Base-by-base conservation (phyloP, 495 filamentous ascomycete genomes). In the Daldinia caldariorum region DNA sequence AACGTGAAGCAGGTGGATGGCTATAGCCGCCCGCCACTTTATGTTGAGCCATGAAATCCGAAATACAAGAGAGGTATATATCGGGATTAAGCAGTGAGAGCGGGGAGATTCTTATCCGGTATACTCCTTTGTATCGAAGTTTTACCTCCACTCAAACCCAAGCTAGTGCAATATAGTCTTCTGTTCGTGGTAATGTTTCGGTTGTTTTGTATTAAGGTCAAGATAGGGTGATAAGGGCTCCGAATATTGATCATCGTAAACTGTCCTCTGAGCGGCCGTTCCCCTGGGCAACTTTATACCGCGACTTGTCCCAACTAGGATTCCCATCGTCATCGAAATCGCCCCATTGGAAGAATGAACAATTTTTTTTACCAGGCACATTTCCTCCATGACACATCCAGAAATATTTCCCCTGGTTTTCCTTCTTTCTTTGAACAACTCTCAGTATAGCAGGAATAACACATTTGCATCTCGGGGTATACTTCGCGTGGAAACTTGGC, bases 321-420 rank as follows among this genome's bases (percentile, higher is more conserved):
- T 91, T 86, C 34, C 94, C 94, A 78, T 96, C 90, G 29, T 94
- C 89, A 73, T 95, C 90, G 77, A 97, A 97, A 62, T 90, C 86
- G 1, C 91, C 94, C 94, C 94, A 98, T 63, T 91, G 84, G 69
- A 97, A 97, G 70, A 91, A 97, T 0, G 84, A 82, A 69, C 94
- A 97, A 7, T 88, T 87, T 60, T 92, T 85, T 74, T 91, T 90
- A 0, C 90, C 92, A 0, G 91, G 91, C 13, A 88, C 84, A 72
- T 89, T 92, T 3, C 90, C 89, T 6, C 87, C 88, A 79, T 94
- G 88, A 67, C 95, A 99, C 89, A 92, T 93, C 94, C 94, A 99
- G 83, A 97, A 94, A 76, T 97, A 97, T 59, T 86, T 84, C 0
- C 93, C 93, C 54, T 85, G 81, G 58, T 88, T 94, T 69, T 90